These are phyloP conservation scores for Metschnikowia sp. DNA, from an alignment of 805 yeast species.

Conservation along the genomic window DNA sequence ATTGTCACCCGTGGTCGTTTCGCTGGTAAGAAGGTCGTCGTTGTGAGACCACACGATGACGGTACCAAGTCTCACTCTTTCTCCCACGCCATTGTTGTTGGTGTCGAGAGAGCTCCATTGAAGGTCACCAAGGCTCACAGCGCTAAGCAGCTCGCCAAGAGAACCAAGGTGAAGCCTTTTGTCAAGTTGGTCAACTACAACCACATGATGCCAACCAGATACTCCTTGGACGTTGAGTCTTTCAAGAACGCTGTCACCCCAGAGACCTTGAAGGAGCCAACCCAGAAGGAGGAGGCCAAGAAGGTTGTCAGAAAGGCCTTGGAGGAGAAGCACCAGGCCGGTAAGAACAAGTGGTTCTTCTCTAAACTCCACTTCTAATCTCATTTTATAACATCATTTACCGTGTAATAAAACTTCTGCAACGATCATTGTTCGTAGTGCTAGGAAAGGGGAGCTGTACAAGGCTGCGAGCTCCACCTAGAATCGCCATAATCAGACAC, in stretches of 20 bases:
- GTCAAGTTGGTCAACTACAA: constrained; percentile 99
- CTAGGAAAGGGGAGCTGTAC: too few relatives aligned
- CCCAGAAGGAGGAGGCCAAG: constrained; percentile 98
- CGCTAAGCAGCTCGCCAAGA: constrained; percentile 94
- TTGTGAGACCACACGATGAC: constrained; percentile 96
- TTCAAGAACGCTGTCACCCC: constrained; percentile 88
- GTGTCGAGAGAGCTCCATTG: constrained; percentile 97
- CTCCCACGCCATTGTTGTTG: constrained; percentile 99
- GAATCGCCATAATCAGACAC: neutral
- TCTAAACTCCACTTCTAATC: constrained; percentile 88
- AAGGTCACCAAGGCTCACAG: constrained; percentile 94
- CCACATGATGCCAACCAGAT: constrained; percentile 99
- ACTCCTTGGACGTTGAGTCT: constrained; percentile 94
- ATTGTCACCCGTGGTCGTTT: constrained; percentile 99
- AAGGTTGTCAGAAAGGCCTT: constrained; percentile 98
- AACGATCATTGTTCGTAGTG: constrained; percentile 7
- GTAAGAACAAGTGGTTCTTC: constrained; percentile 99
- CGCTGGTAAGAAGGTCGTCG: constrained; percentile 99
- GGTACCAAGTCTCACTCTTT: constrained; percentile 98
- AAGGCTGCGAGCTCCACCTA: too few relatives aligned
- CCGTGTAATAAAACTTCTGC: constrained; percentile 21
- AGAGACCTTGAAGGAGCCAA: constrained; percentile 95
- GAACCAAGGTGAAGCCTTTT: constrained; percentile 98
- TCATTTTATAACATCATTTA: constrained; percentile 19
- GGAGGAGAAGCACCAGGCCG: constrained; percentile 99